Conservation (phyloP, 768 basidiomycete species). For the Gymnopilus dilepis region DNA sequence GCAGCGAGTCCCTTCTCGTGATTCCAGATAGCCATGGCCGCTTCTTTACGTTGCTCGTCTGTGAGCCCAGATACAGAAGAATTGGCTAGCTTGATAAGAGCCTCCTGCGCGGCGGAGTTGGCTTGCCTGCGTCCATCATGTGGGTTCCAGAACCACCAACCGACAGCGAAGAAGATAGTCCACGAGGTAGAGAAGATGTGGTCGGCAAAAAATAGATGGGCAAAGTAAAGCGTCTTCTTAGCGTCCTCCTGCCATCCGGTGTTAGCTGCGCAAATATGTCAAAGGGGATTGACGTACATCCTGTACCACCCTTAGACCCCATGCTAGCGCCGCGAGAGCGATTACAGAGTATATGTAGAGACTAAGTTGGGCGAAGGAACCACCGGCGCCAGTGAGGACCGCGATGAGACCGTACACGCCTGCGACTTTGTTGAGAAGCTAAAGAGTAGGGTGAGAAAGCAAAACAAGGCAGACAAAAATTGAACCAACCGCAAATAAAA, state of each 20-base stretch:
- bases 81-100: slow-evolving; percentile 70
- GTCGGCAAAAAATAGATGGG: slow-evolving; percentile 91
- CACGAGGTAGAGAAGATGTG: slow-evolving; percentile 89
- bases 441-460: slow-evolving; percentile 16
- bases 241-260: slow-evolving; percentile 78
- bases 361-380: slow-evolving; percentile 90
- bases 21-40: slow-evolving; percentile 87
- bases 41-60: slow-evolving; percentile 65
- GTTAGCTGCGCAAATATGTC: slow-evolving; percentile 18
- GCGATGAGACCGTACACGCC: slow-evolving; percentile 97
- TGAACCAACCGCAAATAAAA: slow-evolving; percentile 83
- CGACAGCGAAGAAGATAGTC: slow-evolving; percentile 89
- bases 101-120: slow-evolving; percentile 89
- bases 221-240: slow-evolving; percentile 83
- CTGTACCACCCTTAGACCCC: slow-evolving; percentile 88
- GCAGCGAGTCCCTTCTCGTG: slow-evolving; percentile 86
- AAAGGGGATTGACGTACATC: slow-evolving; percentile 58
- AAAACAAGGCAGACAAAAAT: background rate
- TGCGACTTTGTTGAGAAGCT: slow-evolving; percentile 97
- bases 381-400: slow-evolving; percentile 86
- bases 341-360: slow-evolving; percentile 92
- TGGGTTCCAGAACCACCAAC: slow-evolving; percentile 91
- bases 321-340: slow-evolving; percentile 78
- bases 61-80: slow-evolving; percentile 59
- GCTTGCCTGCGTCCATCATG: slow-evolving; percentile 85